Base-by-base conservation (phyloP, 192 early-diverging fungal genomes). In the Backusella parvicylindrica region DNA sequence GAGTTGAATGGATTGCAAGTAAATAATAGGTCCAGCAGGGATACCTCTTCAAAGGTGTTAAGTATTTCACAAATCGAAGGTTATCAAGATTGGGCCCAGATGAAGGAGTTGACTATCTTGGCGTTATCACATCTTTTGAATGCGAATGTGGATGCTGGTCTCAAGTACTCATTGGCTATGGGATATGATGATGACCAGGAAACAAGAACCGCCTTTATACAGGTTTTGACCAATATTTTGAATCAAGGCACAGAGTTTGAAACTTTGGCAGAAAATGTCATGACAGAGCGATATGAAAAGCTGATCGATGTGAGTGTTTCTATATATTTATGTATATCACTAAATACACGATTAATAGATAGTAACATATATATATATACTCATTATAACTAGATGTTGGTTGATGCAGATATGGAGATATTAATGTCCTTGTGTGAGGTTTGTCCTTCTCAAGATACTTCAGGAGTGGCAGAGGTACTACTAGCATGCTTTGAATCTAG, bases 141-240 rank as follows among this genome's bases (percentile, higher is more conserved):
- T 6, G 90, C 91, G 9, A 96, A 96, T 82, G 82, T 95, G 64
- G 94, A 94, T 68, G 87, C 91, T 63, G 94, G 92, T 7, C 81
- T 96, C 43, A 88, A 91, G 79, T 91, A 88, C 76, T 91, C 92
- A 37, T 76, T 96, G 40, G 79, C 90, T 0, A 87, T 93, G 77
- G 90, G 87, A 12, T 95, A 94, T 74, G 89, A 95, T 79, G 92
- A 92, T 76, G 93, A 95, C 83, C 82, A 86, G 15, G 88, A 87
- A 71, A 91, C 88, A 37, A 89, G 95, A 15, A 88, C 90, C 0
- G 84, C 92, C 37, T 96, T 95, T 68, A 92, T 92, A 49, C 87
- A 92, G 38, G 92, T 96, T 68, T 83, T 96, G 63, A 93, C 91
- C 21, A 91, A 94, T 47, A 86, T 95, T n/a, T 79, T 96, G 63